Evolutionary conservation across 345 rosid genomes (phyloP).

Genomic region (Laguncularia racemosa): DNA sequence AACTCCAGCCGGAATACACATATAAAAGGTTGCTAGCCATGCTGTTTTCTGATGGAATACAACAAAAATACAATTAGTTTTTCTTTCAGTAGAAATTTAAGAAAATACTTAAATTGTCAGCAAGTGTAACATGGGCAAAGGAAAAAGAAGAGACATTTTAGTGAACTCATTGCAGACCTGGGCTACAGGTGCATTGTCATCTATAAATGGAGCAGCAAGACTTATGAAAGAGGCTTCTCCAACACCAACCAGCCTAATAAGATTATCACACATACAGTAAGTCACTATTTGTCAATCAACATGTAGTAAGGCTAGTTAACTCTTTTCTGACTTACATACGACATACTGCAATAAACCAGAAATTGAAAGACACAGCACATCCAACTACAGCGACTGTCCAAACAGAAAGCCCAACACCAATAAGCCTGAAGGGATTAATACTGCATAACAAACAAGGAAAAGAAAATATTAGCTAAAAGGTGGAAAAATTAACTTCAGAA

Average conservation of each 20-base stretch:
- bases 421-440: constrained; percentile 76
- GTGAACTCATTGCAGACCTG: constrained; percentile 34
- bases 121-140: background rate
- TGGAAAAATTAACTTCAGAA: background rate
- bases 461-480: background rate
- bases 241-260: constrained; percentile 85
- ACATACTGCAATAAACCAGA: constrained; percentile 76
- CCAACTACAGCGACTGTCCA: constrained; percentile 84
- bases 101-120: no score
- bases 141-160: background rate
- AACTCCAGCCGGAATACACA: constrained; percentile 93
- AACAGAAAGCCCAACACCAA: constrained; percentile 82
- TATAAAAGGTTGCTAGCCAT: constrained; percentile 92
- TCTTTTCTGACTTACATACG: constrained; percentile 56
- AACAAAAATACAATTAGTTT: background rate
- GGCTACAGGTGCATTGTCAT: constrained; percentile 79
- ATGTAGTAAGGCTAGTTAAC: background rate
- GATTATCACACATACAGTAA: constrained; percentile 1
- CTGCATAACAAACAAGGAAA: constrained; percentile 29
- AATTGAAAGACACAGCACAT: constrained; percentile 68
- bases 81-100: no score
- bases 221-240: constrained; percentile 98
- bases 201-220: constrained; percentile 97
- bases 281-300: background rate
- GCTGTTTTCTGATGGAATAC: constrained; percentile 56